Evolutionary conservation across 2,329 filamentous ascomycete genomes (phyloP), one percentile per base, ranked within the genome.

Genomic region (Ophiocordyceps sinensis): DNA sequence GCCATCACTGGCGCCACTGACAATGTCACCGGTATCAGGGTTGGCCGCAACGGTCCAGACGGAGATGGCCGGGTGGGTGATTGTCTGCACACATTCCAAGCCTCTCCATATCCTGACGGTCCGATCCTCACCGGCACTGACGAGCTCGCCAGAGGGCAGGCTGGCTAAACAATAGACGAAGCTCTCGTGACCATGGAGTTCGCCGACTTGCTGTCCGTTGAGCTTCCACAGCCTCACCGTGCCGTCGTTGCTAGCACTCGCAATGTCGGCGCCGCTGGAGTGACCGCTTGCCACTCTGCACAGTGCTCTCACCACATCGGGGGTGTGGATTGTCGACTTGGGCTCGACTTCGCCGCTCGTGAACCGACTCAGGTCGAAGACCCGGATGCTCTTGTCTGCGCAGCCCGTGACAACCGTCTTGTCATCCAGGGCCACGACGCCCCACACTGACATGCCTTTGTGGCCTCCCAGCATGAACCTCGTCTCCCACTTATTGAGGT

Each of bases 11-110:
- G 89, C 81, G 28, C 89, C 91, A 3, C 85, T 85, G n/a, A 86
- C 85, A 45, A 98, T 89, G 53, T 98, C 93, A 19, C 91, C 89
- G 38, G 76, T 93, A 46, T 85, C 77, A 1, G 71, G 56, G 54
- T 85, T 91, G 11, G 76, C 83, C n/a, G 87, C 84, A 15, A 98
- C 86, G 13, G 77, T 72, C 91, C 91, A 98, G 5, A 98, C 88
- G 0, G 89, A 96, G 42, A 96, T 93, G 10, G 91, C 91, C 11
- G 91, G 91, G 53, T 95, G 87, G 1, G 89, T 95, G 48, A 98
- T 96, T 32, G 89, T 95, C 61, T 98, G 91, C 37, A 94, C 65
- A 57, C 89, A 96, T 43, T 87, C 72, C 13, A 68, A 74, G 36
- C 82, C 84, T 50, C 75, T 80, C 91, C 93, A 98, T 56, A 98